A percentile compares a stretch with the other conserved stretches of the same genome.
phyloP scores from a whole-genome alignment of 2,329 filamentous ascomycete genomes.

The Colletotrichum camelliae region DNA sequence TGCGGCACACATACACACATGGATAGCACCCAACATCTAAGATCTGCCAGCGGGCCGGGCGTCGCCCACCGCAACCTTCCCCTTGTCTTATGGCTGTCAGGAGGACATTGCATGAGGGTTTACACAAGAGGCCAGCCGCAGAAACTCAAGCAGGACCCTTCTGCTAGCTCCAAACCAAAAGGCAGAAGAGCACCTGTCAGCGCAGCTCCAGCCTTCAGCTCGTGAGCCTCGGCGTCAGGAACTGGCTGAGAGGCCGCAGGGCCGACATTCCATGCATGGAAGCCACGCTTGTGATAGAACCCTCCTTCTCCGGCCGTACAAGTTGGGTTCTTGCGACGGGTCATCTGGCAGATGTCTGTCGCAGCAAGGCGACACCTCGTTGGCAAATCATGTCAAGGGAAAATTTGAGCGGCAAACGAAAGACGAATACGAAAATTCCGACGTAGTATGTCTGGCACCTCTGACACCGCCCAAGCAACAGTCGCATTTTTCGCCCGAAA shows the following conservation, averaged over 20 bases:
- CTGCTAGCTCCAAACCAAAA: neutral
- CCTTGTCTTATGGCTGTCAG: conserved; percentile 10
- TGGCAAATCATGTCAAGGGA: neutral
- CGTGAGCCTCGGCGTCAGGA: conserved; percentile 2
- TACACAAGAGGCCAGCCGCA: neutral
- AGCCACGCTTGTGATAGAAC: neutral
- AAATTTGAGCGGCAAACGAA: neutral
- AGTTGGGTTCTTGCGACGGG: neutral
- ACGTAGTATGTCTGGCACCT: conserved; percentile 70
- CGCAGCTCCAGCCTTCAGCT: neutral
- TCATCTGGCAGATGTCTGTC: neutral
- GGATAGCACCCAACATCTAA: neutral
- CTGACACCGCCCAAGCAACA: conserved; percentile 79
- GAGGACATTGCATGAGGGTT: conserved; percentile 7
- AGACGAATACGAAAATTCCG: neutral
- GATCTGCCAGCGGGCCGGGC: conserved; percentile 1
- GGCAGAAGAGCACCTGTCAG: neutral
- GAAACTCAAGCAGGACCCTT: neutral
- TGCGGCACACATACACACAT: neutral
- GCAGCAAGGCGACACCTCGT: neutral
- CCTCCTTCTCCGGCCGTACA: neutral
- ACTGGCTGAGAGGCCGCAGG: neutral
- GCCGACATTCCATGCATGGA: neutral
- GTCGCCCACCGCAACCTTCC: neutral
- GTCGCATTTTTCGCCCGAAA: conserved; percentile 37